Conservation (phyloP, 208 protist genomes). For the Angomonas deanei region DNA sequence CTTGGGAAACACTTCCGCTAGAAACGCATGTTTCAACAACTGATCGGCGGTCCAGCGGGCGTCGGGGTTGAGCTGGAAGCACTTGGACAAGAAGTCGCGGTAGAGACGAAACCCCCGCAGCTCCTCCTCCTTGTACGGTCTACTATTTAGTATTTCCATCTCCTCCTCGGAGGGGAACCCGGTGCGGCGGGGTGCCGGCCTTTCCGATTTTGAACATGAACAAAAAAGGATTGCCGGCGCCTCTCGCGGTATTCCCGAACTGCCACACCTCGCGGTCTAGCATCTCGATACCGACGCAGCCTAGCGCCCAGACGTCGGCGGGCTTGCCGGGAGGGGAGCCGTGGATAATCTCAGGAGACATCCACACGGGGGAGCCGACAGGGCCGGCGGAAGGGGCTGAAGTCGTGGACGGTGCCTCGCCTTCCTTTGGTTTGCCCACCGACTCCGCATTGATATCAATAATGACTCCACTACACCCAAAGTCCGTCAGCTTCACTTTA, state of each 20-base stretch:
- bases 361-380: slow-evolving; percentile 67
- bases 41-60: slow-evolving; percentile 38
- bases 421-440: slow-evolving; percentile 13
- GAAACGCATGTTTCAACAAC: slow-evolving; percentile 51
- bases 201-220: slow-evolving; percentile 50
- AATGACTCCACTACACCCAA: slow-evolving; percentile 46
- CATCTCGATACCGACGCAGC: slow-evolving; percentile 82
- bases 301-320: slow-evolving; percentile 72
- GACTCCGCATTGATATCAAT: background rate
- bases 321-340: slow-evolving; percentile 12
- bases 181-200: slow-evolving; percentile 29
- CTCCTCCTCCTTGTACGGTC: slow-evolving; percentile 14
- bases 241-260: slow-evolving; percentile 5
- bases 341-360: slow-evolving; percentile 76
- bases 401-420: slow-evolving; percentile 26
- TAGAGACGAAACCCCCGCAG: slow-evolving; percentile 32
- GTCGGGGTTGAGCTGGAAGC: slow-evolving; percentile 34
- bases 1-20: slow-evolving; percentile 28
- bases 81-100: slow-evolving; percentile 46
- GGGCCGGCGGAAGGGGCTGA: slow-evolving; percentile 20
- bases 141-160: slow-evolving; percentile 16
- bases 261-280: slow-evolving; percentile 48
- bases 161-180: slow-evolving; percentile 45
- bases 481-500: slow-evolving; percentile 69
- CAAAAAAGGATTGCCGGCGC: slow-evolving; percentile 28